Conservation (phyloP, 805 yeast genomes). For the Crinitomyces ghanaensis region DNA sequence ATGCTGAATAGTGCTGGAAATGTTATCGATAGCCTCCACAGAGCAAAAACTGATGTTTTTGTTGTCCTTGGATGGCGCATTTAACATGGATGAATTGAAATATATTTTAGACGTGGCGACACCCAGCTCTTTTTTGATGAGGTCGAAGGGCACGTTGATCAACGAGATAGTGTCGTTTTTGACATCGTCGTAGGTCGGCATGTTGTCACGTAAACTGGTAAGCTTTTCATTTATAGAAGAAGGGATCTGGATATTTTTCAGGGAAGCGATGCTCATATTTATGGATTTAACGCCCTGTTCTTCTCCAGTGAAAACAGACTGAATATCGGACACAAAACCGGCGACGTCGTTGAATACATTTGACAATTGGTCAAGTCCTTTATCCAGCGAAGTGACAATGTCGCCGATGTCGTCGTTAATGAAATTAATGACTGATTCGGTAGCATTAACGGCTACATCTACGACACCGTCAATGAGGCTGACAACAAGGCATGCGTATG, state of each 20-base stretch:
- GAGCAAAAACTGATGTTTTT: constrained; percentile 34
- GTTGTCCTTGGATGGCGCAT: constrained; percentile 31
- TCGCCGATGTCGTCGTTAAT: constrained; percentile 50
- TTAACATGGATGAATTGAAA: constrained; percentile 27
- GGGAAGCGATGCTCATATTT: constrained; percentile 43
- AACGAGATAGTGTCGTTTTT: constrained; percentile 44
- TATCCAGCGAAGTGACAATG: constrained; percentile 51
- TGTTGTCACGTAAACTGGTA: constrained; percentile 35
- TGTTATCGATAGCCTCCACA: constrained; percentile 29
- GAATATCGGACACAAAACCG: constrained; percentile 39
- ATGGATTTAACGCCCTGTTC: constrained; percentile 35
- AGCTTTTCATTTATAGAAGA: constrained; percentile 48
- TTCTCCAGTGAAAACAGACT: constrained; percentile 41
- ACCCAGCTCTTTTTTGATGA: constrained; percentile 31
- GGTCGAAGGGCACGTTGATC: constrained; percentile 50
- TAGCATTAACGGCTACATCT: constrained; percentile 60
- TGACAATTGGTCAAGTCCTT: constrained; percentile 53
- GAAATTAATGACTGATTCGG: constrained; percentile 46
- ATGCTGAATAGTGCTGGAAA: no score
- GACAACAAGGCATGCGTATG: constrained; percentile 71
- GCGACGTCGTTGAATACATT: constrained; percentile 45
- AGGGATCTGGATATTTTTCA: constrained; percentile 56
- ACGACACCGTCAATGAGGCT: constrained; percentile 65
- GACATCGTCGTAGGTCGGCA: constrained; percentile 59
- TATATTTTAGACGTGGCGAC: constrained; percentile 5